A percentile compares a stretch with the other conserved stretches of the same genome.
Evolutionary conservation across 176 grass and related monocot species (phyloP).

Genomic region (Bothriochloa decipiens): DNA sequence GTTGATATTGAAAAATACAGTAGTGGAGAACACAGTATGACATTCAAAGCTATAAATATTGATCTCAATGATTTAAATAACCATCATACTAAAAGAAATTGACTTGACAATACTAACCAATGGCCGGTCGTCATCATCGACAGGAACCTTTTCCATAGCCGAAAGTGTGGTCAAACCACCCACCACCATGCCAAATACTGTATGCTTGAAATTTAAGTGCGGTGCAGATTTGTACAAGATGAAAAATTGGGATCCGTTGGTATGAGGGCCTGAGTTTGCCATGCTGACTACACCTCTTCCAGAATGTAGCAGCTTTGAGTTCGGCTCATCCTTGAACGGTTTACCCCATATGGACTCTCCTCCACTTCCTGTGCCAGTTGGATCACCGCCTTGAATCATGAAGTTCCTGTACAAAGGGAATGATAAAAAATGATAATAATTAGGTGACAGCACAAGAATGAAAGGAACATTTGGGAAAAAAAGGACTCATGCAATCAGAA

Average conservation of each 20-base stretch:
- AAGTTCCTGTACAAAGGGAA: constrained; percentile 69
- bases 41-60: constrained; percentile 11
- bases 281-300: constrained; percentile 95
- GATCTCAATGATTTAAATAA: background rate
- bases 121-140: constrained; percentile 90
- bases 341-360: constrained; percentile 97
- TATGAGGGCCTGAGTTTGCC: constrained; percentile 94
- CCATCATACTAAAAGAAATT: background rate
- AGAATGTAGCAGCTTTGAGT: constrained; percentile 93
- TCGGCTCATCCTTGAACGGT: constrained; percentile 96
- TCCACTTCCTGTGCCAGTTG: constrained; percentile 91
- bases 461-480: constrained; percentile 5
- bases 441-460: constrained; percentile 12
- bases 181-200: constrained; percentile 95
- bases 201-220: constrained; percentile 96
- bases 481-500: background rate
- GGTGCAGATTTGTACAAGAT: constrained; percentile 94
- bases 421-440: constrained; percentile 12
- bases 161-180: constrained; percentile 87
- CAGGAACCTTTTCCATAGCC: constrained; percentile 90
- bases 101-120: constrained; percentile 61
- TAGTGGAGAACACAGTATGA: background rate
- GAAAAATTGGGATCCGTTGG: constrained; percentile 96
- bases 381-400: constrained; percentile 99
- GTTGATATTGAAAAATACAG: background rate